phyloP scores from a whole-genome alignment of 2,329 filamentous ascomycete genomes.

The Paraconiothyrium brasiliense region DNA sequence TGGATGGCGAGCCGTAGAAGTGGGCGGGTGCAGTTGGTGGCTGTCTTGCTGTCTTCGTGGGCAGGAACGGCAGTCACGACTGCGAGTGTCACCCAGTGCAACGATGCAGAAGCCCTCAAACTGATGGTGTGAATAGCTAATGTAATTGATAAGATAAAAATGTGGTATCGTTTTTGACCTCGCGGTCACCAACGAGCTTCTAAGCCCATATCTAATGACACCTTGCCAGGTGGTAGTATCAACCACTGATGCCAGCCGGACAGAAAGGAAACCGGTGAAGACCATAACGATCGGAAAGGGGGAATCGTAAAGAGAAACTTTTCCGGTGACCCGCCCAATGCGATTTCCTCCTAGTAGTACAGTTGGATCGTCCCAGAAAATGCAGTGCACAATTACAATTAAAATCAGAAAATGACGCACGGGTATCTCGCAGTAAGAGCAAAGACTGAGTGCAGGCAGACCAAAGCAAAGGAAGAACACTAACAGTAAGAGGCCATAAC shows the following conservation, averaged over 20 bases:
- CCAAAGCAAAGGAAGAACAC: conserved; percentile 29
- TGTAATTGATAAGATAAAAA: conserved; percentile 33
- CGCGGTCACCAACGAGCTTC: conserved; percentile 32
- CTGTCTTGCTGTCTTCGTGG: not conserved
- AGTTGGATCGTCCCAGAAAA: conserved; percentile 43
- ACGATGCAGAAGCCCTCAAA: not conserved
- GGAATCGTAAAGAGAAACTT: conserved; percentile 50
- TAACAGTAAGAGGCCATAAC: conserved; percentile 8
- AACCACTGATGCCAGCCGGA: conserved; percentile 20
- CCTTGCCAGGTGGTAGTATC: conserved; percentile 20
- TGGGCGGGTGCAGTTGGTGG: conserved; percentile 19
- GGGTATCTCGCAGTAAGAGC: conserved; percentile 52
- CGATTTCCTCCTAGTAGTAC: conserved; percentile 48
- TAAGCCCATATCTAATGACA: conserved; percentile 30
- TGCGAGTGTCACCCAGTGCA: not conserved
- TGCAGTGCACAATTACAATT: conserved; percentile 49
- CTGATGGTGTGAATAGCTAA: conserved; percentile 17
- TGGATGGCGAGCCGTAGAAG: conserved; percentile 19
- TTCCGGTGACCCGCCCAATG: conserved; percentile 51
- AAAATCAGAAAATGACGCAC: conserved; percentile 48
- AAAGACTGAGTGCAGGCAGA: conserved; percentile 36
- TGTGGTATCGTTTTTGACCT: conserved; percentile 43
- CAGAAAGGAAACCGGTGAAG: conserved; percentile 19
- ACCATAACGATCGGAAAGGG: conserved; percentile 35
- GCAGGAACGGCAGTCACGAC: not conserved